phyloP scores from a whole-genome alignment of 805 yeast genomes.

The Candida gorgasii region DNA sequence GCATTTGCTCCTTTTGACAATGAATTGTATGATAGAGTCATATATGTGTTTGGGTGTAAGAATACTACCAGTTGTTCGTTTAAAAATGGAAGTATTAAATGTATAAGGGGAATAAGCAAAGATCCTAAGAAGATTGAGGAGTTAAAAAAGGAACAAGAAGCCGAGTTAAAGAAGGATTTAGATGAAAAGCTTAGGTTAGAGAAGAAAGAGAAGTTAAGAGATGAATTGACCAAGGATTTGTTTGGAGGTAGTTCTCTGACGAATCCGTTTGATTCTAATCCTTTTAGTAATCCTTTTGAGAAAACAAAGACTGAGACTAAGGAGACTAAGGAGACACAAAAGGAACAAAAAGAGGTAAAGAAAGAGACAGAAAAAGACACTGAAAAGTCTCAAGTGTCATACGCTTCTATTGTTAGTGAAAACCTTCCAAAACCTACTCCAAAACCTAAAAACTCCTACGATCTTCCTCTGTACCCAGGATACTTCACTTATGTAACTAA shows the following conservation, averaged over 20 bases:
- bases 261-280: conserved; percentile 39
- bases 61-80: conserved; percentile 57
- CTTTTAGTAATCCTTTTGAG: conserved; percentile 19
- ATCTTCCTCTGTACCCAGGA: conserved; percentile 60
- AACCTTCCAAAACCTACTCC: conserved; percentile 9
- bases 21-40: conserved; percentile 71
- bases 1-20: conserved; percentile 77
- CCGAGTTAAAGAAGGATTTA: conserved; percentile 29
- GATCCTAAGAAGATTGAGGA: conserved; percentile 51
- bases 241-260: conserved; percentile 28
- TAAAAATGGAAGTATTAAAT: conserved; percentile 68
- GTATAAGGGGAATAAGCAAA: conserved; percentile 71
- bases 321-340: background rate
- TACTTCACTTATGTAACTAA: conserved; percentile 69
- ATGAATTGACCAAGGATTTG: conserved; percentile 43
- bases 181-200: conserved; percentile 45
- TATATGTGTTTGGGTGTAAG: conserved; percentile 81
- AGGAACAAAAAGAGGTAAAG: background rate
- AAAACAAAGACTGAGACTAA: background rate
- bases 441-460: conserved; percentile 8
- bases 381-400: conserved; percentile 16
- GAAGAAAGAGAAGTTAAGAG: conserved; percentile 40
- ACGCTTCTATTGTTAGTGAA: conserved; percentile 24
- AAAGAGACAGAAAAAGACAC: conserved; percentile 11
- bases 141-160: conserved; percentile 36